Percentiles rank a stretch among this genome's conserved stretches.
Conservation (phyloP, 352 stramenopile species). For the Globisporangium canariense region DNA sequence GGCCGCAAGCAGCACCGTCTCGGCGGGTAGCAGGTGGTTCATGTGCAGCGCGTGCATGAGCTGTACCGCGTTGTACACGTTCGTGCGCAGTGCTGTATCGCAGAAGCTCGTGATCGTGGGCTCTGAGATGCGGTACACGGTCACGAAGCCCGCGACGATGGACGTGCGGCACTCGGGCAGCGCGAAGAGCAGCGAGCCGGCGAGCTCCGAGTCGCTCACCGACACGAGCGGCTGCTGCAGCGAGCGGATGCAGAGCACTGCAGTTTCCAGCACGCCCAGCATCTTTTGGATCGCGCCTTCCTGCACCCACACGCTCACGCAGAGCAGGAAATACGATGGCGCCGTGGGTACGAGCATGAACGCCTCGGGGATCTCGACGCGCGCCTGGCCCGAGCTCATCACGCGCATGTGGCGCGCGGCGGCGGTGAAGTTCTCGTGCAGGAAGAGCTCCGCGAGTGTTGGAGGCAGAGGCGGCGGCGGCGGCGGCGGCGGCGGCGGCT, state of each 20-base stretch:
- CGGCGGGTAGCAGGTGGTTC: constrained; percentile 37
- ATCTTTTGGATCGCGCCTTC: constrained; percentile 8
- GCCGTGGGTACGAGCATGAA: constrained; percentile 28
- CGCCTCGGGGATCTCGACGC: constrained; percentile 30
- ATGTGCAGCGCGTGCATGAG: constrained; percentile 44
- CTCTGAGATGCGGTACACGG: constrained; percentile 34
- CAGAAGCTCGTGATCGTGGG: constrained; percentile 32
- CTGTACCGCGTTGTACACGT: constrained; percentile 34
- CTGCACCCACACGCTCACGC: constrained; percentile 25
- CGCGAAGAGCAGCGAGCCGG: constrained; percentile 37
- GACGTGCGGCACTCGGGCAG: constrained; percentile 30
- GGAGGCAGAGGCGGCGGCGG: constrained; percentile 1
- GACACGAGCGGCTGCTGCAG: constrained; percentile 23
- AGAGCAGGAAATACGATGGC: constrained; percentile 39
- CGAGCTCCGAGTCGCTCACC: constrained; percentile 30
- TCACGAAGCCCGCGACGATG: constrained; percentile 40
- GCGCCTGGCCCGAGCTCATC: constrained; percentile 31
- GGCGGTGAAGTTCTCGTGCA: constrained; percentile 20
- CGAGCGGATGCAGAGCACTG: constrained; percentile 22
- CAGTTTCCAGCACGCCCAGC: constrained; percentile 12
- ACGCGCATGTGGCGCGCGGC: constrained; percentile 30
- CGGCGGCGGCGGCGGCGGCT: background rate
- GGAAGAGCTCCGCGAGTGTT: constrained; percentile 33
- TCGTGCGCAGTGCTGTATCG: constrained; percentile 21
- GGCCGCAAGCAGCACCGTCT: constrained; percentile 33